phyloP scores from a whole-genome alignment of 1,284 basidiomycete genomes.

The Hypsizygus ulmarius region DNA sequence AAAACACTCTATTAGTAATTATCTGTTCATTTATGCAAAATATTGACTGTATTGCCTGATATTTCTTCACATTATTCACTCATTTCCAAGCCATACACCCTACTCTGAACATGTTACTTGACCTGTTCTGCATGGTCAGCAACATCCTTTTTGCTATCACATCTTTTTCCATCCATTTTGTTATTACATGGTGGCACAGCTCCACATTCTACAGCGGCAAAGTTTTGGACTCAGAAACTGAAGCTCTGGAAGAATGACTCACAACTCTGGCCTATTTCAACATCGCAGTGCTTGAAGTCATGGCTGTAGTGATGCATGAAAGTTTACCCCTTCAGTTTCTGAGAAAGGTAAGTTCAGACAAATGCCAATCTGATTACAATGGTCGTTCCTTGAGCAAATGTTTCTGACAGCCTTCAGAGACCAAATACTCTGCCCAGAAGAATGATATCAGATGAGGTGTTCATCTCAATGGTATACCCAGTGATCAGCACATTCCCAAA shows the following conservation, averaged over 20 bases:
- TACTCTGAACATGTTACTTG: constrained; percentile 59
- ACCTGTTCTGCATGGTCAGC: constrained; percentile 54
- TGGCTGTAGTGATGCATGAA: constrained; percentile 3
- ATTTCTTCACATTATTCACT: constrained; percentile 70
- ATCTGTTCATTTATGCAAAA: no score
- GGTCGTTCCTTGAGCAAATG: background rate
- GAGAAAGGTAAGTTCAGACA: constrained; percentile 11
- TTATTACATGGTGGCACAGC: constrained; percentile 42
- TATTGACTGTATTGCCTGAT: constrained; percentile 27
- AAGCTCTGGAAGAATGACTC: constrained; percentile 16
- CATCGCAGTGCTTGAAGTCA: background rate
- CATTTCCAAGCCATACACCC: constrained; percentile 63
- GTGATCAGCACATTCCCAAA: constrained; percentile 24
- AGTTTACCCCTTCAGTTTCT: constrained; percentile 10
- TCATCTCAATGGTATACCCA: constrained; percentile 2
- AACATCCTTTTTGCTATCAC: constrained; percentile 61
- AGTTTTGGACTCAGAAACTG: constrained; percentile 18
- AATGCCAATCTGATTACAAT: background rate
- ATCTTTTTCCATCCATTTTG: constrained; percentile 50
- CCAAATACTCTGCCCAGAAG: constrained; percentile 1
- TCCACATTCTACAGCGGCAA: constrained; percentile 8
- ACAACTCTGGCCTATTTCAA: background rate
- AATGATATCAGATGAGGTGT: constrained; percentile 10
- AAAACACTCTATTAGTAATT: no score
- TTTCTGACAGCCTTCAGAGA: constrained; percentile 1